Base-by-base conservation (phyloP, 352 stramenopile genomes). In the Phytophthora tentaculata region DNA sequence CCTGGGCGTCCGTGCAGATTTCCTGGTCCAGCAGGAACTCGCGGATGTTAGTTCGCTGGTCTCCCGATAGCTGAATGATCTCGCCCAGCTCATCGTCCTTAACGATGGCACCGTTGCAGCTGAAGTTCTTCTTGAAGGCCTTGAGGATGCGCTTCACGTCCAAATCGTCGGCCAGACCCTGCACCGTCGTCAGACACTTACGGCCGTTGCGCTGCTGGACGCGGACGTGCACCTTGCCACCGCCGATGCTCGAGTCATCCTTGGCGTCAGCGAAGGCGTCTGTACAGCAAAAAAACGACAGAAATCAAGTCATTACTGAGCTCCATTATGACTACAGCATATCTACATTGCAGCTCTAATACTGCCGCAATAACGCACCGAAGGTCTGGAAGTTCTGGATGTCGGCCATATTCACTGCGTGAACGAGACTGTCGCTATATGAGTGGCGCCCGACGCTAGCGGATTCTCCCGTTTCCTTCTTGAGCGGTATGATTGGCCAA, bases 81-180 rank as follows among this genome's bases (percentile, higher is more conserved):
- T 99, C 97, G 55, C 96, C 92, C 29, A 96, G 80, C 69, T 99
- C 97, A 56, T 99, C 90, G 79, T 99, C 97, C 72, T 99, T 98
- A 54, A 99, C 96, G 39, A 99, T 96, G 57, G 97, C 97, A 58
- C 98, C 98, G 86, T 99, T 99, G 86, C 98, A 99, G 76, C 91
- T 98, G 77, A 99, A 99, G 83, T 99, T 99, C 88, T 99, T 99
- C 91, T 99, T 99, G 77, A 99, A 99, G 50, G 97, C 98, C 84
- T 99, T 99, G 68, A 98, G 96, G 83, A 99, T 99, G 56, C 97
- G 89, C 88, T 99, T 99, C 54, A 99, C 85, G 76, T 99, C 97
- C 63, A 99, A 86, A 84, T 99, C 97, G 62, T 99, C 94, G 1
- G 97, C 97, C 56, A 99, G 86, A 35, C 97, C 98, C 73, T 98